These are phyloP conservation scores for Petasospora fabianii DNA, from an alignment of 1,139 yeast species.

Conservation along the genomic window DNA sequence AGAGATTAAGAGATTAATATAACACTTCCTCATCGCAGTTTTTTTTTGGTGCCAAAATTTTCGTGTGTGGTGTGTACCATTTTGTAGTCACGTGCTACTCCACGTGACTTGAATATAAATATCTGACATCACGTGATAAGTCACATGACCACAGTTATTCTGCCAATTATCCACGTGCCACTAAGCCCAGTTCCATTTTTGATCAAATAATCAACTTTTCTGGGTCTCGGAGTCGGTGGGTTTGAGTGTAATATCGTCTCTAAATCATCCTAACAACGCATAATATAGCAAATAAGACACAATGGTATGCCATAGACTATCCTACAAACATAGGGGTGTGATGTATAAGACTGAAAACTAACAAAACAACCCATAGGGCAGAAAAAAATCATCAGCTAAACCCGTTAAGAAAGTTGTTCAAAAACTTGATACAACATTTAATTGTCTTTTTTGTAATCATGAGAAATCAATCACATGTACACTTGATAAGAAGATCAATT, in stretches of 20 bases:
- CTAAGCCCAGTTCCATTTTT: no score
- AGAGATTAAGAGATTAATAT: no score
- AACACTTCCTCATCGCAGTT: conserved; percentile 3
- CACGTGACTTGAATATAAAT: no score
- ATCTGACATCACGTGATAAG: no score
- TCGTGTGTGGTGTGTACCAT: conserved; percentile 5
- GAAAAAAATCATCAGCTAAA: conserved; percentile 83
- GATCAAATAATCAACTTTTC: no score
- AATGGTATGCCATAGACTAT: conserved; percentile 12
- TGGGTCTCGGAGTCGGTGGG: no score
- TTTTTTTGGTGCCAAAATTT: conserved; percentile 15
- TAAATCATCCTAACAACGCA: no score
- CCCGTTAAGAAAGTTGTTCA: conserved; percentile 80
- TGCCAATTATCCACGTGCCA: no score
- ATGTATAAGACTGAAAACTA: conserved; percentile 1
- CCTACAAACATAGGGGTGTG: no score
- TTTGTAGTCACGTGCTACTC: not conserved
- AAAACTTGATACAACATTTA: conserved; percentile 78
- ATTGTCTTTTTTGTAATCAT: conserved; percentile 94
- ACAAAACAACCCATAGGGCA: conserved; percentile 56
- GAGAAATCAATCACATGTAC: conserved; percentile 88
- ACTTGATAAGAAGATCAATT: conserved; percentile 79
- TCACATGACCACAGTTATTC: no score
- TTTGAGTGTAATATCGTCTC: no score
- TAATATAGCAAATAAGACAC: no score